Evolutionary conservation across 805 yeast species (phyloP).

Genomic region (Martiniozyma abietophila): DNA sequence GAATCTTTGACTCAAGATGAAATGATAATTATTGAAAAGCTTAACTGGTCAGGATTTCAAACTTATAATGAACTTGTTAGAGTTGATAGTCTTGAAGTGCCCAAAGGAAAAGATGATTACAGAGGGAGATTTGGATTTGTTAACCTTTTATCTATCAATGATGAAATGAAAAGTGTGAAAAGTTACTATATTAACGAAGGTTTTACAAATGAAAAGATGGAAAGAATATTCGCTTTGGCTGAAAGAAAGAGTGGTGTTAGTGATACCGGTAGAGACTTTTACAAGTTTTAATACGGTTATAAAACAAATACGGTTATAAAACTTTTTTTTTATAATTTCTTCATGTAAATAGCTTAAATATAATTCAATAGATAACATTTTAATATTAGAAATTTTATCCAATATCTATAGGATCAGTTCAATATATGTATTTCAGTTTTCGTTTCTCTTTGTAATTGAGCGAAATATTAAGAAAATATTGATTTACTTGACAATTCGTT

Average conservation of each 20-base stretch:
- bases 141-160: conserved; percentile 36
- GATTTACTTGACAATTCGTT: neutral
- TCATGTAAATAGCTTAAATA: neutral
- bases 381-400: no score
- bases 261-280: conserved; percentile 52
- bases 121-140: conserved; percentile 38
- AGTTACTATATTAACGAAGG: conserved; percentile 58
- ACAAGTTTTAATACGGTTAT: conserved; percentile 5
- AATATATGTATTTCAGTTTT: no score
- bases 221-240: conserved; percentile 74
- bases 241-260: conserved; percentile 55
- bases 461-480: no score
- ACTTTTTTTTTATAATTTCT: no score
- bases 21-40: conserved; percentile 55
- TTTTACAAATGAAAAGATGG: conserved; percentile 77
- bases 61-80: conserved; percentile 53
- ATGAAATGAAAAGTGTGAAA: conserved; percentile 27
- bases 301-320: no score
- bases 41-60: conserved; percentile 57
- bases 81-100: conserved; percentile 37
- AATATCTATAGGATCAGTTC: no score
- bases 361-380: neutral
- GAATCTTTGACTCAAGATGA: conserved; percentile 56
- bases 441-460: no score
- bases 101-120: conserved; percentile 17